Base-by-base conservation (phyloP, 1,284 basidiomycete genomes). In the Ceratobasidium sp. region DNA sequence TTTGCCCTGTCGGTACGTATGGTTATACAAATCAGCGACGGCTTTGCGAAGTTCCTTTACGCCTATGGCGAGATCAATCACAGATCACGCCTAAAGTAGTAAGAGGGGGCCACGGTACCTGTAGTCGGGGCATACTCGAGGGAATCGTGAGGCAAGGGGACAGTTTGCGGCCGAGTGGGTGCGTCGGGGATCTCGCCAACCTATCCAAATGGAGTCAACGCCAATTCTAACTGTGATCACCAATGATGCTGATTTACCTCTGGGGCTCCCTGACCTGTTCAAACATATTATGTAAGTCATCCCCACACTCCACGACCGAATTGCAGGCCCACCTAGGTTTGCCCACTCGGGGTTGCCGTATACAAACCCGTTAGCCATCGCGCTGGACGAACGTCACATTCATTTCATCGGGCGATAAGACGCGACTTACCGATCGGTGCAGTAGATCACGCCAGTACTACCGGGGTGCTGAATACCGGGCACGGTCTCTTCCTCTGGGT, bases 51-150 rank as follows among this genome's bases (percentile, higher is more conserved):
- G 73, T 57, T 73, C 77, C 78, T 70, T 32, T 58, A 64, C 32
- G 45, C 60, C 60, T 50, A 31, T 69, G 43, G 54, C 42, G 42
- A 31, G 32, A 45, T 29, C 34, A 73, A 38, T 47, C 29, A 50
- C 22, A 17, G 17, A 73, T 73, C 54, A 78, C 73, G 12, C 73
- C 73, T 0, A 78, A 75, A 57, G 22, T 74, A 90, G 82, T 91
- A 94, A 8, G 45, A 20, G 45, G 22, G 10, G 10, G 7, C 22
- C 22, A 12, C 7, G 53, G 95, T 89, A 60, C 95, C 95, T 0
- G 93, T 93, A 1, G 94, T 96, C 0, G 96, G 94, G 0, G 93
- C 95, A 75, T 97, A 97, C 79, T 96, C 93, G 75, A 95, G 83
- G 43, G 92, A 90, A 76, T 93, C 91, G 25, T 86, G 76, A 25